Evolutionary conservation across 2,329 filamentous ascomycete species (phyloP).

Genomic region (Corniculantispora saksenae): DNA sequence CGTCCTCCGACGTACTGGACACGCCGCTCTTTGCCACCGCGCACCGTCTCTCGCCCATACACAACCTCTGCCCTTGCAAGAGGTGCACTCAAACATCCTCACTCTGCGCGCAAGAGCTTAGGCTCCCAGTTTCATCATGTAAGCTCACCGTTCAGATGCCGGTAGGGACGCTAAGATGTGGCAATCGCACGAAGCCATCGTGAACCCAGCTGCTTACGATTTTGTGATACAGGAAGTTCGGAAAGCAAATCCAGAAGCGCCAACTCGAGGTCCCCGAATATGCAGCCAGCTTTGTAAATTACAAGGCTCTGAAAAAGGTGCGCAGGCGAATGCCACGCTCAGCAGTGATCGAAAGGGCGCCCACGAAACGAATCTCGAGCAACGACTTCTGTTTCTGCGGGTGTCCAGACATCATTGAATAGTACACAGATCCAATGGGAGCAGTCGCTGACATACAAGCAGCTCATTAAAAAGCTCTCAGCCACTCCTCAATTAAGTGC

Average conservation of each 20-base stretch:
- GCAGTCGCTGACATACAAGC: slow-evolving; percentile 25
- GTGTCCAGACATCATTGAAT: background rate
- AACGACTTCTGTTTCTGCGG: background rate
- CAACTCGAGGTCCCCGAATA: slow-evolving; percentile 99
- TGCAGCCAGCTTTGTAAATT: slow-evolving; percentile 98
- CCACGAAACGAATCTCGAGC: background rate
- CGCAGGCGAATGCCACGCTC: slow-evolving; percentile 23
- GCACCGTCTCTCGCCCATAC: background rate
- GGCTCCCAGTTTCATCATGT: slow-evolving; percentile 35
- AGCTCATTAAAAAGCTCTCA: slow-evolving; percentile 98
- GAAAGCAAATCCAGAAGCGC: slow-evolving; percentile 98
- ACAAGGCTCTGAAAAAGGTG: slow-evolving; percentile 99
- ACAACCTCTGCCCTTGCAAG: background rate
- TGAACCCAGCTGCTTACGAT: slow-evolving; percentile 5
- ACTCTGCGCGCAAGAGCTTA: background rate
- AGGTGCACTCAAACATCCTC: background rate
- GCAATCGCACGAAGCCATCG: background rate
- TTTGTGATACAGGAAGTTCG: slow-evolving; percentile 80
- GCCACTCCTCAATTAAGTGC: slow-evolving; percentile 82
- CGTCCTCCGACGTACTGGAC: background rate
- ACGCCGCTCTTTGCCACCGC: background rate
- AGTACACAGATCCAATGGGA: background rate
- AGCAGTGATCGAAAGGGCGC: background rate
- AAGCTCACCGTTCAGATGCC: slow-evolving; percentile 27
- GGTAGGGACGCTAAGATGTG: background rate